Percentiles rank a stretch among this genome's conserved stretches.
Evolutionary conservation across 75 land plant genomes (phyloP).

Genomic region (Selaginella moellendorffii): DNA sequence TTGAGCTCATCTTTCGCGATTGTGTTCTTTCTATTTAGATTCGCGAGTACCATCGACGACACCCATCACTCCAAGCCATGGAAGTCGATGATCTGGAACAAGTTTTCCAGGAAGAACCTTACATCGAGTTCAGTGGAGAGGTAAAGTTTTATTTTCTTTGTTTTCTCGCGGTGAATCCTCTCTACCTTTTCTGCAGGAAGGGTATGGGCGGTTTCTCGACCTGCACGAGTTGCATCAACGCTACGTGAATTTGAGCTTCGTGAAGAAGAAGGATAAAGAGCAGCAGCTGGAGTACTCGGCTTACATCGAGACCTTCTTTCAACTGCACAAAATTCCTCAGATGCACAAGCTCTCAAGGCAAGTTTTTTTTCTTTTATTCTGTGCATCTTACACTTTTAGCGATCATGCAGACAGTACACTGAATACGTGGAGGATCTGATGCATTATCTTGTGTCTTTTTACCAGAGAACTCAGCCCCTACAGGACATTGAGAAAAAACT

Average conservation of each 20-base stretch:
- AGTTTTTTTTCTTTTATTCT: not conserved
- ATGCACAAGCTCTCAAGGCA: constrained; percentile 59
- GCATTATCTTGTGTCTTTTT: constrained; percentile 66
- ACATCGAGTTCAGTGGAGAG: constrained; percentile 95
- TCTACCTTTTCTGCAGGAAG: constrained; percentile 48
- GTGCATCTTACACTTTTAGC: not conserved
- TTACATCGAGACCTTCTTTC: constrained; percentile 62
- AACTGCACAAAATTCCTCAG: constrained; percentile 42
- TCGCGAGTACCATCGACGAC: constrained; percentile 87
- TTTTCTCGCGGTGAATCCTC: not conserved
- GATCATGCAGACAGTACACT: constrained; percentile 44
- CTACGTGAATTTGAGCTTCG: constrained; percentile 82
- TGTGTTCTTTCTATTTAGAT: constrained; percentile 33
- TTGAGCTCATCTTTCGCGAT: no score
- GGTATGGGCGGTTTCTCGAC: constrained; percentile 82
- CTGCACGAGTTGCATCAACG: constrained; percentile 82
- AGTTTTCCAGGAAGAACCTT: constrained; percentile 78
- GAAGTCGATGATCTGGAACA: constrained; percentile 70
- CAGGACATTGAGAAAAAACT: constrained; percentile 80
- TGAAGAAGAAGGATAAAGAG: no score
- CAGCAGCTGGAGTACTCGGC: constrained; percentile 72
- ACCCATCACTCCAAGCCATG: constrained; percentile 61
- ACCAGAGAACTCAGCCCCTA: constrained; percentile 80
- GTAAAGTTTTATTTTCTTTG: constrained; percentile 20
- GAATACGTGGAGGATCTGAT: constrained; percentile 54